These are phyloP conservation scores for Leishmania aethiopica DNA, from an alignment of 208 protist genomes.

Conservation along the genomic window DNA sequence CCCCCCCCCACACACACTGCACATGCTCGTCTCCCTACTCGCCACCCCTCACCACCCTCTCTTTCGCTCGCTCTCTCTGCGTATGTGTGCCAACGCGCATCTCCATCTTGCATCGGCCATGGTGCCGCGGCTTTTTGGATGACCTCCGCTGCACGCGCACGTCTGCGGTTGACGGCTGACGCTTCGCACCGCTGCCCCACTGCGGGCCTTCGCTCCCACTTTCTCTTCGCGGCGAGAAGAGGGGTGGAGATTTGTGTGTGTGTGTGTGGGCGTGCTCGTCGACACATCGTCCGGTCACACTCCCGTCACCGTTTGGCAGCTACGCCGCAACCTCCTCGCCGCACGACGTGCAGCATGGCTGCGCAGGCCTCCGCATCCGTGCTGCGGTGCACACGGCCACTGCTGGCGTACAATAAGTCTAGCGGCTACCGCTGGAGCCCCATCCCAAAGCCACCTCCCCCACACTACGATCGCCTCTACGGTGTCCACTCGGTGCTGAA, in stretches of 20 bases:
- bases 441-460: conserved; percentile 74
- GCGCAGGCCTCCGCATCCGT: neutral
- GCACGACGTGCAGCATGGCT: conserved; percentile 9
- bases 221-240: neutral
- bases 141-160: neutral
- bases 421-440: conserved; percentile 66
- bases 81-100: neutral
- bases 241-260: neutral
- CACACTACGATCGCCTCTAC: conserved; percentile 64
- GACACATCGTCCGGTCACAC: neutral
- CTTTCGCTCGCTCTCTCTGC: neutral
- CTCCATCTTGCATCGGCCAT: neutral
- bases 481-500: conserved; percentile 69
- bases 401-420: conserved; percentile 61
- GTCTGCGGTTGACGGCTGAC: neutral
- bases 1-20: neutral
- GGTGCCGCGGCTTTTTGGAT: neutral
- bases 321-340: neutral
- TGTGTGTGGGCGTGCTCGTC: neutral
- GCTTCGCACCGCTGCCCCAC: neutral
- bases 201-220: neutral
- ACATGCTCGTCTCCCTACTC: neutral
- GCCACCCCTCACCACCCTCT: neutral
- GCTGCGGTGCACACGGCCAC: conserved; percentile 24
- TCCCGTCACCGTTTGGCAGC: neutral